These are phyloP conservation scores for Dactylis glomerata DNA, from an alignment of 176 grass and related monocot genomes.

Conservation along the genomic window DNA sequence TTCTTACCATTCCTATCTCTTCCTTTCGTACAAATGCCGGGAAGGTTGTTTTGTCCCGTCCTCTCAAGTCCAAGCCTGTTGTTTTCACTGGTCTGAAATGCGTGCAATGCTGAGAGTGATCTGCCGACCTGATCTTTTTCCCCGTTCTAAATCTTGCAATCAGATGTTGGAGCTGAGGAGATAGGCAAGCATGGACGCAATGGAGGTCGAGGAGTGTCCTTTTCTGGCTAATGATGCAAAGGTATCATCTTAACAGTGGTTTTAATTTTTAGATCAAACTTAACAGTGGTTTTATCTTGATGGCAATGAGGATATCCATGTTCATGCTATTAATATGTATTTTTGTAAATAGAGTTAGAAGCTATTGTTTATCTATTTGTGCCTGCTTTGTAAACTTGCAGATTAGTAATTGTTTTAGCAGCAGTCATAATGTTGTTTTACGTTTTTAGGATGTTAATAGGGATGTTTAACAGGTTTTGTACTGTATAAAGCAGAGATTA, in stretches of 20 bases:
- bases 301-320: not conserved
- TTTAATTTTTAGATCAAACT: no score
- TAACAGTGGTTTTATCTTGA: conserved; percentile 18
- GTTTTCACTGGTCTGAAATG: not conserved
- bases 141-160: conserved; percentile 21
- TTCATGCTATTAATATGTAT: not conserved
- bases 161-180: conserved; percentile 39
- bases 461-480: not conserved
- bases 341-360: not conserved
- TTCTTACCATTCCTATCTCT: conserved; percentile 7
- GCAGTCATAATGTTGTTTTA: not conserved
- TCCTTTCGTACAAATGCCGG: not conserved
- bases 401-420: not conserved
- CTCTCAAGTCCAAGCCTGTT: not conserved
- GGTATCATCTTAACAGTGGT: conserved; percentile 40
- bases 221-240: conserved; percentile 80
- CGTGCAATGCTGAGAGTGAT: conserved; percentile 24
- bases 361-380: not conserved
- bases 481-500: not conserved
- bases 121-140: conserved; percentile 23
- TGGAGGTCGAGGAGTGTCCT: conserved; percentile 61
- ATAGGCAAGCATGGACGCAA: conserved; percentile 49
- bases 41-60: conserved; percentile 17
- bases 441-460: not conserved
- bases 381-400: not conserved